Conservation (phyloP, 768 basidiomycete species). For the Piloderma croceum region DNA sequence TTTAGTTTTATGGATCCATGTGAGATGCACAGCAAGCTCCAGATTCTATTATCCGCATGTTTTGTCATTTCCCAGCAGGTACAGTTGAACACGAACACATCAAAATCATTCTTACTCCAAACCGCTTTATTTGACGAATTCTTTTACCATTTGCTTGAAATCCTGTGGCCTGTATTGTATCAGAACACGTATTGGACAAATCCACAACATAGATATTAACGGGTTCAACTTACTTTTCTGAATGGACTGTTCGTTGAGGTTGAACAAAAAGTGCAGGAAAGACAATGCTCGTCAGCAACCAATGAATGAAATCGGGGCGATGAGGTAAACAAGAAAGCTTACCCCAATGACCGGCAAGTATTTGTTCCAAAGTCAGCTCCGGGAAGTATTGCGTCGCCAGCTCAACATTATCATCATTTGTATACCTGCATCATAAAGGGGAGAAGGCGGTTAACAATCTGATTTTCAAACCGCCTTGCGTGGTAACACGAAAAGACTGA, state of each 20-base stretch:
- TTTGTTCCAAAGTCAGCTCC: conserved; percentile 47
- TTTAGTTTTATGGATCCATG: too few species aligned
- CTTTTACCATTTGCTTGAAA: conserved; percentile 34
- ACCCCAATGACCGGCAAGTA: conserved; percentile 90
- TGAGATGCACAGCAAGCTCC: conserved; percentile 13
- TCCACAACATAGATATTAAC: background rate
- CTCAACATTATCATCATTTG: conserved; percentile 66
- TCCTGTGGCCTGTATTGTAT: conserved; percentile 42
- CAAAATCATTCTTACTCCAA: background rate
- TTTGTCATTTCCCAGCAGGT: conserved; percentile 1
- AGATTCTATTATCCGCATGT: conserved; percentile 12
- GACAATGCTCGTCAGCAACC: background rate
- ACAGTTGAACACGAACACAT: background rate
- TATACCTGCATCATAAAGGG: conserved; percentile 45
- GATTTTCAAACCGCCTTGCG: too few species aligned
- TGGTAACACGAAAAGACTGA: conserved; percentile 26
- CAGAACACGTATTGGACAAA: background rate
- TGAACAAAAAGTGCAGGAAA: background rate
- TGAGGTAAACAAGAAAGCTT: conserved; percentile 17
- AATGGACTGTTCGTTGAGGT: conserved; percentile 53
- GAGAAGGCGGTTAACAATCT: background rate
- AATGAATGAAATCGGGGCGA: background rate
- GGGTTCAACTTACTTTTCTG: conserved; percentile 50
- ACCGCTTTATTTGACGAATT: too few species aligned
- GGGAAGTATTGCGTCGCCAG: conserved; percentile 70